Base-by-base conservation (phyloP, 73 alveolate genomes). In the Paramecium pentaurelia region DNA sequence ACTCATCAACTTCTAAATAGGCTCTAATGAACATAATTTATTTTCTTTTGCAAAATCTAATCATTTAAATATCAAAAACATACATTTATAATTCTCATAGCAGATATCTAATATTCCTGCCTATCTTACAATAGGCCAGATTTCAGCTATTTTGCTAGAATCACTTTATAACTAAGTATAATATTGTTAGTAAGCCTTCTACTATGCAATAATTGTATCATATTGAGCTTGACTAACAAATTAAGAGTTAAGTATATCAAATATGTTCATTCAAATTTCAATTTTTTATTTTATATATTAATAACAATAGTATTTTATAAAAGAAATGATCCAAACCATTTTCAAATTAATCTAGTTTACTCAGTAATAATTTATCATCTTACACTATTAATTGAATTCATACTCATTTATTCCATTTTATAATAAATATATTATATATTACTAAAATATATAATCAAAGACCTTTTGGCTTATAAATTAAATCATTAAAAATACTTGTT, bases 231-330 rank as follows among this genome's bases (percentile, higher is more conserved):
- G 30, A 49, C 77, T 80, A 27, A 80, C 91, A 47, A 40, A 80
- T 80, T 80, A 16, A 44, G 91, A 80, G 47, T 80, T 80, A 49
- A 45, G 75, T 10, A 80, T 80, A 22, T 80, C 91, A 45, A 80
- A 80, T 80, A 80, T 49, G 51, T 49, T 80, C 75, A 49, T 42
- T 80, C 58, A 75, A 75, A 75, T 75, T 75, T 40, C 42, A 75
- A 75, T 40, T 22, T 75, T 22, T 75, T 54, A 54, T 4, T 54
- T 1, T 18, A 54, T 18, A 54, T 54, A 54, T 54, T 18, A 54
- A 22, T 68, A 68, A 22, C 16, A 12, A 11, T 32, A 32, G 16
- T 68, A 68, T 14, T 8, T 11, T 68, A 9, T 6, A 68, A 7
- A 22, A 40, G 49, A 58, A 58, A 6, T 58, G 73, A 20, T 58